Base-by-base conservation (phyloP, 2,329 filamentous ascomycete species). In the Monilinia fructigena region DNA sequence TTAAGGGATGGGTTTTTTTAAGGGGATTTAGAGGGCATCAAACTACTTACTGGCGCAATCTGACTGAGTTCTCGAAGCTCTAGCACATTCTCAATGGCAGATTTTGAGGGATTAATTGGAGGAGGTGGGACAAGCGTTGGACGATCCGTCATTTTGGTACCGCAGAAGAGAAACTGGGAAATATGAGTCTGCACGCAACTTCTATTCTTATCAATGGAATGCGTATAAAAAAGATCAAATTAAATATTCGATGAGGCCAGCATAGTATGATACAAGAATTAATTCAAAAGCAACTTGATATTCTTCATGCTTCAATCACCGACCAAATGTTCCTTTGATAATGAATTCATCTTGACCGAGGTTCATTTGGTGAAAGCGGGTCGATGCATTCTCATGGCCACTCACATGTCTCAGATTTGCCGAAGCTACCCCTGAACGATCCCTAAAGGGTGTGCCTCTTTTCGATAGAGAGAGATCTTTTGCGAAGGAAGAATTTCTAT, bases 71-170 rank as follows among this genome's bases (percentile, higher is more conserved):
- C 90, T 4, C 90, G 95, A 72, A 97, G 82, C 74, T 97, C 93
- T 65, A 97, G 85, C 59, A 91, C 89, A 78, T 96, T 94, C 80
- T 98, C 94, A 69, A 98, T 96, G 18, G 87, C 83, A 35, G 92
- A 88, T 78, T 91, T 91, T 75, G 84, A 83, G 55, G 86, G 80
- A 75, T 96, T 88, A 42, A 87, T 78, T 62, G 89, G 87, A 70
- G 91, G 92, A 61, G 92, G 89, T 74, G 87, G 85, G 70, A 97
- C 86, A 65, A 96, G 83, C 0, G 90, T 92, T 40, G 80, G 72
- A 56, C 76, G 76, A 42, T 75, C 71, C 38, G 71, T 65, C 75
- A 77, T 76, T 60, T 61, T 66, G 6, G n/a, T 61, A 18, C 53
- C 20, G 63, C 42, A 28, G 47, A 20, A 28, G 35, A 3, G 8